Base-by-base conservation (phyloP, 306 rosid species). In the Biancaea sappan region DNA sequence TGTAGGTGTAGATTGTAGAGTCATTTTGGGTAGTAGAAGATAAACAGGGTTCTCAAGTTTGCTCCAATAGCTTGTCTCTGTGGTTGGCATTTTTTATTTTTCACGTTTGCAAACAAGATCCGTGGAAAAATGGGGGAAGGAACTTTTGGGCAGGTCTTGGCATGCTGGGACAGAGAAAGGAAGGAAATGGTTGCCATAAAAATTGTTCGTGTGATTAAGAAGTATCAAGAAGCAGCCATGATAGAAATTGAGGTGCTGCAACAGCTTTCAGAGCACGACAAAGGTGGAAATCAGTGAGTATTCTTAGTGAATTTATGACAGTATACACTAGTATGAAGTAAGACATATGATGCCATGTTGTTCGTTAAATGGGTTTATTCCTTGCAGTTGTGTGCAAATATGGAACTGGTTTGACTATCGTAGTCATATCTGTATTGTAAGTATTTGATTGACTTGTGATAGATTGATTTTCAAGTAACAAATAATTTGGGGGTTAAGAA, bases 341-440 rank as follows among this genome's bases (percentile, higher is more conserved):
- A 72, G 32, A 64, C 73, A n/a, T 66, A 77, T 52, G 47, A 60
- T 71, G 57, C 78, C 69, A 24, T 79, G 63, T 84, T 89, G 34
- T 72, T 77, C 73, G 95, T 94, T 94, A 89, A 92, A 92, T 80
- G 83, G 82, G 88, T 84, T 88, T 84, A 82, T 92, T 94, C 97
- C 93, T 94, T 94, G 99, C 99, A 94, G 99, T 94, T 94, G 97
- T 94, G 99, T 94, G 83, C 99, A 94, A 94, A 80, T 94, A 87
- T 88, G 96, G 99, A 90, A 94, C 98, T 94, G 98, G 98, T 94
- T 94, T 94, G 98, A 94, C 97, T 94, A 88, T 94, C 98, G 97
- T 90, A 94, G 92, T 88, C 99, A 94, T 94, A 94, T 94, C 78
- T 94, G 99, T 94, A 92, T 94, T 90, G 99, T 94, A 94, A 94